Evolutionary conservation across 2,329 filamentous ascomycete species (phyloP).

Genomic region (Claviceps quebecensis): DNA sequence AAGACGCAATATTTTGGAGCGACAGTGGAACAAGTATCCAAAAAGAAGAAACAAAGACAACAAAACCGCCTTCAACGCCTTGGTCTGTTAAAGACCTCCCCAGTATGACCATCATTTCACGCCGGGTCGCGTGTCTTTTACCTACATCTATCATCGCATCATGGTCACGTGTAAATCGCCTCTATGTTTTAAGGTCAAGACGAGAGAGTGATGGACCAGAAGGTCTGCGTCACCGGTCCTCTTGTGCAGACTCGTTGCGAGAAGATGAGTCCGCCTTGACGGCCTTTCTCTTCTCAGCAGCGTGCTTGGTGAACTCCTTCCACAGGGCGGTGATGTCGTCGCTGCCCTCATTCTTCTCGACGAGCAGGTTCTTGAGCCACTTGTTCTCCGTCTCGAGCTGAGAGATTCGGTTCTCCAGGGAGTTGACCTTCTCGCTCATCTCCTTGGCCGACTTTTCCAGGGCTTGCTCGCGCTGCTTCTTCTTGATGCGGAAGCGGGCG

Average conservation of each 20-base stretch:
- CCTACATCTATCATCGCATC: background rate
- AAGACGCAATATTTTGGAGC: background rate
- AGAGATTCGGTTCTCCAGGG: constrained; percentile 57
- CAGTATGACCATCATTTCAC: background rate
- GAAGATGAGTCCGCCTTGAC: constrained; percentile 11
- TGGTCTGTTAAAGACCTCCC: background rate
- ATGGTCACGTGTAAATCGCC: background rate
- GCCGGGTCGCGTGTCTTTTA: background rate
- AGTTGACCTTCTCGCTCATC: constrained; percentile 63
- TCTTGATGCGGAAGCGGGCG: constrained; percentile 83
- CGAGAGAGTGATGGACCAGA: background rate
- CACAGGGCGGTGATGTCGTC: constrained; percentile 37
- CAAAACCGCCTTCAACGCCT: background rate
- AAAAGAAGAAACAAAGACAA: background rate
- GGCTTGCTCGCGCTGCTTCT: constrained; percentile 86
- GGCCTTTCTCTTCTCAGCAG: constrained; percentile 18
- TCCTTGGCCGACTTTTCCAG: constrained; percentile 73
- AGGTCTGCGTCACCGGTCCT: constrained; percentile 10
- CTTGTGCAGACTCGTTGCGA: constrained; percentile 8
- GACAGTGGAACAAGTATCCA: background rate
- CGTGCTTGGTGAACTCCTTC: constrained; percentile 34
- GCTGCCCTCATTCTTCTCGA: constrained; percentile 62
- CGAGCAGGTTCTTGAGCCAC: constrained; percentile 67
- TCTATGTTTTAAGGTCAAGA: background rate
- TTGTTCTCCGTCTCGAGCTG: constrained; percentile 75